Evolutionary conservation across 1,284 basidiomycete genomes (phyloP).

Genomic region (Entoloma clypeatum): DNA sequence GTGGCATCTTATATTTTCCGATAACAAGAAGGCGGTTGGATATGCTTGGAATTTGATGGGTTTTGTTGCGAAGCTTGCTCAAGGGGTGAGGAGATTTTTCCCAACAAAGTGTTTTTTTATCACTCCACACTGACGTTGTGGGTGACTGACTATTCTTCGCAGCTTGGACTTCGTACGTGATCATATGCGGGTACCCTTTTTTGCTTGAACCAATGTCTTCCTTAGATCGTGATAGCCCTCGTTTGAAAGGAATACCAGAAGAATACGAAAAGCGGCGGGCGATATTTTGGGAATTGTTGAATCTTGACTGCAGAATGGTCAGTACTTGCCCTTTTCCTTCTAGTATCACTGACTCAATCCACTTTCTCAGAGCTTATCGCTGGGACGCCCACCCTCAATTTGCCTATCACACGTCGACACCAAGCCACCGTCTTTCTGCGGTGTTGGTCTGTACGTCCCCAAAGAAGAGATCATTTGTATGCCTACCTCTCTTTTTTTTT

Average conservation of each 20-base stretch:
- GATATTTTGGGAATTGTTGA: slow-evolving; percentile 72
- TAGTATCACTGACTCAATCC: neutral
- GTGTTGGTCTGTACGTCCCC: slow-evolving; percentile 51
- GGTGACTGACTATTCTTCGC: neutral
- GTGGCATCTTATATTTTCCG: slow-evolving; percentile 66
- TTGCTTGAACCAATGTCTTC: slow-evolving; percentile 5
- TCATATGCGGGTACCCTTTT: slow-evolving; percentile 12
- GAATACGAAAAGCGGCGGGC: slow-evolving; percentile 67
- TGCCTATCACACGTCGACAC: slow-evolving; percentile 64
- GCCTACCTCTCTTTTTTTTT: slow-evolving; percentile 22
- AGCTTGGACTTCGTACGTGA: slow-evolving; percentile 55
- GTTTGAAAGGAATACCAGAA: slow-evolving; percentile 61
- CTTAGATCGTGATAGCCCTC: slow-evolving; percentile 66
- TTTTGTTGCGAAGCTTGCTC: slow-evolving; percentile 54
- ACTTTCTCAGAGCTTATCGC: slow-evolving; percentile 58
- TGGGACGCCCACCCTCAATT: slow-evolving; percentile 72
- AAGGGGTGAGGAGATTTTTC: slow-evolving; percentile 41
- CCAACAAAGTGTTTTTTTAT: slow-evolving; percentile 4
- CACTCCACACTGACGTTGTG: neutral
- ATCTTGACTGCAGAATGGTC: slow-evolving; percentile 73
- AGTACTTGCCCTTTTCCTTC: slow-evolving; percentile 16
- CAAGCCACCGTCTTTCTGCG: slow-evolving; percentile 57
- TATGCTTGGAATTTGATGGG: slow-evolving; percentile 71
- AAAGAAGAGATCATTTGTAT: slow-evolving; percentile 63
- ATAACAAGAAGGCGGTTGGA: slow-evolving; percentile 61